Percentiles rank a stretch among this genome's conserved stretches.
Evolutionary conservation across 2,329 filamentous ascomycete species (phyloP).

Genomic region (Xylaria digitata): DNA sequence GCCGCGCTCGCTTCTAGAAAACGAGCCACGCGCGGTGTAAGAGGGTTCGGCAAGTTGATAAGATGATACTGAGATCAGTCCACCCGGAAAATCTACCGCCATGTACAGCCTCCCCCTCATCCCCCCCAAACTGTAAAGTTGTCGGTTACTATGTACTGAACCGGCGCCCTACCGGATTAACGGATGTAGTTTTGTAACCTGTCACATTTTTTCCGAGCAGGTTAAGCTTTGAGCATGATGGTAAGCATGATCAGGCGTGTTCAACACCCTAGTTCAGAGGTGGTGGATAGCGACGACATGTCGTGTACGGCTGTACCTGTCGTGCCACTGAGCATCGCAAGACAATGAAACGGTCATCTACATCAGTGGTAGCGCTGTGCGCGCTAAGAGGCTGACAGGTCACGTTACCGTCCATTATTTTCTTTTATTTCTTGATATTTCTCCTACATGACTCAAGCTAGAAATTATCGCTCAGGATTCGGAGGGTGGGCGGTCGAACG

Average conservation of each 20-base stretch:
- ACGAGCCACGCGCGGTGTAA: conserved; percentile 32
- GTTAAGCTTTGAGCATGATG: conserved; percentile 26
- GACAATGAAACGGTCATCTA: conserved; percentile 32
- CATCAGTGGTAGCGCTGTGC: conserved; percentile 27
- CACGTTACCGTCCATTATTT: conserved; percentile 30
- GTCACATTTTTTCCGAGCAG: conserved; percentile 30
- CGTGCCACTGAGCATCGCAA: conserved; percentile 31
- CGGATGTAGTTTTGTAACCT: conserved; percentile 33
- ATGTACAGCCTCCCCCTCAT: conserved; percentile 8
- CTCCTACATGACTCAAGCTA: conserved; percentile 17
- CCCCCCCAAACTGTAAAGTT: not conserved
- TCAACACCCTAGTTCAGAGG: conserved; percentile 9
- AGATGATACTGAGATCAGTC: conserved; percentile 19
- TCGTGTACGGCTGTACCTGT: conserved; percentile 25
- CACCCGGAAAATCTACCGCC: conserved; percentile 4
- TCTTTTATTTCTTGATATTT: not conserved
- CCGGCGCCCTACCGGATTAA: conserved; percentile 19
- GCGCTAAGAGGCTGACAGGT: conserved; percentile 35
- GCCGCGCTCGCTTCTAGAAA: conserved; percentile 40
- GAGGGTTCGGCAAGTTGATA: conserved; percentile 37
- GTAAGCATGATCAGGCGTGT: conserved; percentile 20
- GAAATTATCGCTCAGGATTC: conserved; percentile 22
- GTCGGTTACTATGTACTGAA: conserved; percentile 15
- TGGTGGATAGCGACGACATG: conserved; percentile 23
- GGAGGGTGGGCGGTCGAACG: conserved; percentile 32